Percentiles rank a stretch among this genome's conserved stretches.
Evolutionary conservation across 2,329 filamentous ascomycete species (phyloP).

Genomic region (Aureobasidium sp.): DNA sequence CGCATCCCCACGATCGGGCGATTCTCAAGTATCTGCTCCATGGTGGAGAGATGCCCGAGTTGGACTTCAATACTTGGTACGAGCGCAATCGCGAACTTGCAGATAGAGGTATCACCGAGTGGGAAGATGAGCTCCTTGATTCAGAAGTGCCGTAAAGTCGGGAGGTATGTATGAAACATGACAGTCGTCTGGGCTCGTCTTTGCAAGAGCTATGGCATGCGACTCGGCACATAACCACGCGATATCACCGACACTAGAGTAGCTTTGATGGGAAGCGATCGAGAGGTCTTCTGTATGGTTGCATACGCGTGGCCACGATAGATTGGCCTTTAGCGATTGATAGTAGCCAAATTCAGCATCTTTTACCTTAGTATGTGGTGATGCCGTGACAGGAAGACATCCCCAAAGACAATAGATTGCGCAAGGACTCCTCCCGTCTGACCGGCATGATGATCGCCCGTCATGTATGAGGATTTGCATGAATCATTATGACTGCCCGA

Average conservation of each 20-base stretch:
- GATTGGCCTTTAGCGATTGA: not conserved
- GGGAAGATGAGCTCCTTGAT: conserved; percentile 6
- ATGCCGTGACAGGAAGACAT: not conserved
- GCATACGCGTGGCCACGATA: not conserved
- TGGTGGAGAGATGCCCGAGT: conserved; percentile 4
- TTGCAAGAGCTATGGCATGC: not conserved
- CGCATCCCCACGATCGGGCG: conserved; percentile 7
- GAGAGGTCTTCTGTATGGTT: not conserved
- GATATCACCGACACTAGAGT: not conserved
- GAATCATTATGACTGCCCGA: not conserved
- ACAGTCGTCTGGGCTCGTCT: not conserved
- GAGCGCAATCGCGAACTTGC: conserved; percentile 4
- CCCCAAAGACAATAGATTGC: conserved; percentile 1
- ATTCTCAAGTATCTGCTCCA: not conserved
- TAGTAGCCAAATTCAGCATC: not conserved
- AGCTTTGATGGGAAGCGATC: not conserved
- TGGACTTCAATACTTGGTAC: conserved; percentile 7
- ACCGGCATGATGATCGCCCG: not conserved
- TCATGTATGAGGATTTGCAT: not conserved
- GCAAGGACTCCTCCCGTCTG: not conserved
- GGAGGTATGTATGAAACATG: not conserved
- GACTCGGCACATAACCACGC: not conserved
- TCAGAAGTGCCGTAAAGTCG: not conserved
- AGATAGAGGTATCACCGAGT: not conserved
- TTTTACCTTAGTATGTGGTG: not conserved